These are phyloP conservation scores for Dictyostelium capitatum DNA, from an alignment of 78 protist species.

Conservation along the genomic window DNA sequence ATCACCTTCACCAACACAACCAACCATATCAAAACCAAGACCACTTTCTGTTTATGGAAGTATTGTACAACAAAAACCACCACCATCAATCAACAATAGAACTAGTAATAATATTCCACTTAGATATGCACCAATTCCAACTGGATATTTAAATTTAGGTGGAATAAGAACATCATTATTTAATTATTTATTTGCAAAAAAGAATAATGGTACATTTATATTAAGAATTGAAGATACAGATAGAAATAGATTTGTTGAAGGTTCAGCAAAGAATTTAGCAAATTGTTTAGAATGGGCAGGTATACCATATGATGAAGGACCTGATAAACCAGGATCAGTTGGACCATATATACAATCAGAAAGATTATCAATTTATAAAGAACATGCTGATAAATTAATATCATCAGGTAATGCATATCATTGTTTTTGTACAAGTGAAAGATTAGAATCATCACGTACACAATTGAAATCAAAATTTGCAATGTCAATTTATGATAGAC, in stretches of 20 bases:
- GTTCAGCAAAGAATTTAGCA: constrained; percentile 70
- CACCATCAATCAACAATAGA: not conserved
- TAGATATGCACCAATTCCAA: constrained; percentile 95
- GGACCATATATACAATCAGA: constrained; percentile 80
- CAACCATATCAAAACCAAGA: not conserved
- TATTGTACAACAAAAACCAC: no score
- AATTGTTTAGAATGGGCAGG: constrained; percentile 83
- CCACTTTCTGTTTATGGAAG: no score
- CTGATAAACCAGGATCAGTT: constrained; percentile 1
- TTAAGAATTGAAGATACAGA: constrained; percentile 95
- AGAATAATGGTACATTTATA: constrained; percentile 81
- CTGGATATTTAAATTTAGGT: constrained; percentile 93
- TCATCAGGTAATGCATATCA: constrained; percentile 87
- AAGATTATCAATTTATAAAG: constrained; percentile 61
- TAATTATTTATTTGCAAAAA: constrained; percentile 90
- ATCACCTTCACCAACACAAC: not conserved
- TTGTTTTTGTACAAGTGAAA: constrained; percentile 87
- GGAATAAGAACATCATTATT: constrained; percentile 92
- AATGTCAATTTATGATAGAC: constrained; percentile 64
- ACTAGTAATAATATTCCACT: not conserved
- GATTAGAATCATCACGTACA: constrained; percentile 35
- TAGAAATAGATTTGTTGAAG: constrained; percentile 51
- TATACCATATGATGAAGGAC: constrained; percentile 78
- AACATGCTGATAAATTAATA: constrained; percentile 52
- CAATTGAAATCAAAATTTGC: constrained; percentile 11